These are phyloP conservation scores for Choricystis sp. DNA, from an alignment of 139 green algal species.

Conservation along the genomic window DNA sequence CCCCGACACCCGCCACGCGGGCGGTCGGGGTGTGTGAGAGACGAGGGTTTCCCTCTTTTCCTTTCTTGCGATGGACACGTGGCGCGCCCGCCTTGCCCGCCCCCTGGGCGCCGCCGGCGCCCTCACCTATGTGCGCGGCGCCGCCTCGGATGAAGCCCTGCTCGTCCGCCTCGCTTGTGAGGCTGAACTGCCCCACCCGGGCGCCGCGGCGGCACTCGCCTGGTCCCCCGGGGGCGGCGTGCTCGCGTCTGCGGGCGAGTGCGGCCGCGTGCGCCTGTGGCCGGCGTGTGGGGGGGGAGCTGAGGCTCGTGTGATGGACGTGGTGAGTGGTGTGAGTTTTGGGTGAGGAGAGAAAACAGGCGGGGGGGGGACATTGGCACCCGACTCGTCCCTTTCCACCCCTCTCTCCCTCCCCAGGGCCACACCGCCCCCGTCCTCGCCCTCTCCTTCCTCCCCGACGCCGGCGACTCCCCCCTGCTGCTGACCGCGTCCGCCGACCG, in stretches of 20 bases:
- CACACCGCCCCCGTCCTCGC: slow-evolving; percentile 10
- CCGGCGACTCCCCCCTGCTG: slow-evolving; percentile 2
- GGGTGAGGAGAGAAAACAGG: neutral
- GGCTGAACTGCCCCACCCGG: neutral
- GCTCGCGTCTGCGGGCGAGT: neutral
- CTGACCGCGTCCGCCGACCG: slow-evolving; percentile 8
- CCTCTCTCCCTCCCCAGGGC: slow-evolving; percentile 5
- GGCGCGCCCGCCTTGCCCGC: no score
- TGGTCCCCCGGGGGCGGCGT: neutral
- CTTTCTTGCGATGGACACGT: no score
- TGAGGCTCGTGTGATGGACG: neutral
- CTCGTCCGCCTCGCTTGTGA: neutral
- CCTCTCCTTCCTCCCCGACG: slow-evolving; percentile 6
- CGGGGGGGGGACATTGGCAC: no score
- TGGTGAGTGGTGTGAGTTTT: neutral
- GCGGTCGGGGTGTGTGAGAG: no score
- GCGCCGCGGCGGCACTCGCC: neutral
- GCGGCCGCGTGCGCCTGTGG: neutral
- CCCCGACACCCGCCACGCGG: no score
- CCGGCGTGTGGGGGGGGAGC: neutral
- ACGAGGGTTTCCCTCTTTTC: no score
- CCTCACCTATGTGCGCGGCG: neutral
- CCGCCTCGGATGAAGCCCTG: neutral
- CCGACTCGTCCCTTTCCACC: neutral
- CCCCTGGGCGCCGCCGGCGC: no score